A percentile compares a stretch with the other conserved stretches of the same genome.
phyloP scores from a whole-genome alignment of 2,329 filamentous ascomycete genomes.

The Dactylonectria estremocensis region DNA sequence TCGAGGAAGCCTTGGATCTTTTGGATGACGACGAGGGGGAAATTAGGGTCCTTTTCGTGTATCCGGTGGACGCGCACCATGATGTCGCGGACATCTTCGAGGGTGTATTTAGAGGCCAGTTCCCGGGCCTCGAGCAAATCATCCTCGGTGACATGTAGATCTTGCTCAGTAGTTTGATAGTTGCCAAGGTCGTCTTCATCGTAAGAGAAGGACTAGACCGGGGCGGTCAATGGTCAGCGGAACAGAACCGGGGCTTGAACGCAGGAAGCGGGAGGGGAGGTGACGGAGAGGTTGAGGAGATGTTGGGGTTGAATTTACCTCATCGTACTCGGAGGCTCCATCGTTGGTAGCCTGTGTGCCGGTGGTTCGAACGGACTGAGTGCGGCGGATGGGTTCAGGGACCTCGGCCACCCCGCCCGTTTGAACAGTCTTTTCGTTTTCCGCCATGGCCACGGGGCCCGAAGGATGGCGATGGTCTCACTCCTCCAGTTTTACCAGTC shows the following conservation, averaged over 20 bases:
- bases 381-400: conserved; percentile 36
- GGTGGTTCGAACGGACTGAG: conserved; percentile 18
- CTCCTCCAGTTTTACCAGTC: conserved; percentile 39
- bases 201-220: conserved; percentile 54
- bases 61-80: conserved; percentile 58
- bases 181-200: conserved; percentile 56
- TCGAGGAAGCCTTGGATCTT: conserved; percentile 61
- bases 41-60: conserved; percentile 62
- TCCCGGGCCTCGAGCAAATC: conserved; percentile 63
- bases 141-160: conserved; percentile 63
- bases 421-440: conserved; percentile 49
- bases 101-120: conserved; percentile 59
- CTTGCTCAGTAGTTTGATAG: conserved; percentile 53
- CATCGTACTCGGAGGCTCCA: conserved; percentile 46
- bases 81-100: conserved; percentile 61
- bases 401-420: conserved; percentile 38
- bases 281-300: neutral
- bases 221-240: conserved; percentile 4
- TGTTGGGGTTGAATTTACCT: conserved; percentile 37
- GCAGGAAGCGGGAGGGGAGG: neutral
- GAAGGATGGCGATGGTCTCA: conserved; percentile 34
- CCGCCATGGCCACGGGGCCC: conserved; percentile 51
- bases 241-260: neutral
- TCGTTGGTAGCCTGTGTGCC: conserved; percentile 32
- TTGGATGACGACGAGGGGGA: conserved; percentile 56